Percentiles rank a stretch among this genome's conserved stretches.
Conservation (phyloP, 129 eudicot species). For the Ambrosia artemisiifolia region DNA sequence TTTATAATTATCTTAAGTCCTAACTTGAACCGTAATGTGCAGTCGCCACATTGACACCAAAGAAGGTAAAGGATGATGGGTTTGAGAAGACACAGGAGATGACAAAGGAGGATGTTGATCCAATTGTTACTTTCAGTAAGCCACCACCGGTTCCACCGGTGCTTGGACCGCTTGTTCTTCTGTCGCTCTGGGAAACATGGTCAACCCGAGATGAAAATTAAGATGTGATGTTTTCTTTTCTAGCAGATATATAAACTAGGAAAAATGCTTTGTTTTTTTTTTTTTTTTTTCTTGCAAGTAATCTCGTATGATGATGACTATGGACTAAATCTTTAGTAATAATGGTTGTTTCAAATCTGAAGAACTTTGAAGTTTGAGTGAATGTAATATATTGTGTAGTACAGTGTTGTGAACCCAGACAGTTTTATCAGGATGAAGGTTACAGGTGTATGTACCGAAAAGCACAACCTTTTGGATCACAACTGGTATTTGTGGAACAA, state of each 20-base stretch:
- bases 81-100: conserved; percentile 35
- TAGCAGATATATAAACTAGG: background rate
- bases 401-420: background rate
- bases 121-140: conserved; percentile 67
- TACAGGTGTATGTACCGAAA: too few species aligned
- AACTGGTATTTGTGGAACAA: too few species aligned
- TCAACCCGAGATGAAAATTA: conserved; percentile 57
- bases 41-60: conserved; percentile 51
- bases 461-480: too few species aligned
- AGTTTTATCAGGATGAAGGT: background rate
- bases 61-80: conserved; percentile 46
- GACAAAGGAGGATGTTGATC: conserved; percentile 44
- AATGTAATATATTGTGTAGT: conserved; percentile 21
- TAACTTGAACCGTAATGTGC: conserved; percentile 19
- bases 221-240: conserved; percentile 17
- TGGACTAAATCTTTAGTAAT: too few species aligned
- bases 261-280: conserved; percentile 4
- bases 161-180: conserved; percentile 62
- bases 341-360: too few species aligned
- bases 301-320: conserved; percentile 20
- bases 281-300: conserved; percentile 12
- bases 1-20: conserved; percentile 10
- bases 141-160: conserved; percentile 80
- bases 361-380: too few species aligned
- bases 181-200: conserved; percentile 64